Evolutionary conservation across 257 asterid genomes (phyloP).

Genomic region (Nicotiana obtusifolia): DNA sequence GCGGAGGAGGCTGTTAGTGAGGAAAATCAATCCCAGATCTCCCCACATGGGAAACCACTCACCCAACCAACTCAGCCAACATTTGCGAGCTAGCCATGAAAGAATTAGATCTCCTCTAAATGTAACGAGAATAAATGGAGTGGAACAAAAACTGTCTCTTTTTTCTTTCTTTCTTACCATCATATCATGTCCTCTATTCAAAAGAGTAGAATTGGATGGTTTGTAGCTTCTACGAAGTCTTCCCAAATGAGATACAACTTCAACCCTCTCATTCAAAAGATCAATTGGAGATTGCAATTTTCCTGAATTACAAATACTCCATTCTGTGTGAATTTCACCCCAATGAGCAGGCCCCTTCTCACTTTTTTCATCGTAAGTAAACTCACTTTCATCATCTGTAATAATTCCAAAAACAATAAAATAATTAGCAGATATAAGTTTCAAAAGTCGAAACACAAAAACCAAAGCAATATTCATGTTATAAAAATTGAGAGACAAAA

Average conservation of each 20-base stretch:
- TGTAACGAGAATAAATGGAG: too few species aligned
- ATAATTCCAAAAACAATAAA: background rate
- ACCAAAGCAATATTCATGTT: too few species aligned
- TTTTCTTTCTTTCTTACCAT: conserved; percentile 39
- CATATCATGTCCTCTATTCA: conserved; percentile 76
- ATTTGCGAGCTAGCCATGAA: too few species aligned
- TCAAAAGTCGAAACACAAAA: too few species aligned
- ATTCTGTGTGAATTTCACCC: conserved; percentile 62
- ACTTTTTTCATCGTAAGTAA: conserved; percentile 45
- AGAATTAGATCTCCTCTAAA: too few species aligned
- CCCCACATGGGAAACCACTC: too few species aligned
- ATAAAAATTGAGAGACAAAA: background rate
- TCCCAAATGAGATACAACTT: conserved; percentile 46
- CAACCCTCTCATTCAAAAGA: conserved; percentile 45
- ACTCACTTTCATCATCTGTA: conserved; percentile 65
- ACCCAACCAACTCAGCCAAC: too few species aligned
- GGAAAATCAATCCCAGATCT: too few species aligned
- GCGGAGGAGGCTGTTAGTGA: too few species aligned
- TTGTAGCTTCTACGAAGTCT: conserved; percentile 33
- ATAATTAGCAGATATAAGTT: background rate
- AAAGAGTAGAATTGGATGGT: conserved; percentile 53
- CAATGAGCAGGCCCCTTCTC: conserved; percentile 58
- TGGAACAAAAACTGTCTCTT: too few species aligned
- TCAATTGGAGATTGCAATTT: conserved; percentile 72
- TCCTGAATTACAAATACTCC: conserved; percentile 56